Evolutionary conservation across 164 flowering plant species (phyloP), one percentile per base, ranked within the genome.

Genomic region (Dillenia suffruticosa): DNA sequence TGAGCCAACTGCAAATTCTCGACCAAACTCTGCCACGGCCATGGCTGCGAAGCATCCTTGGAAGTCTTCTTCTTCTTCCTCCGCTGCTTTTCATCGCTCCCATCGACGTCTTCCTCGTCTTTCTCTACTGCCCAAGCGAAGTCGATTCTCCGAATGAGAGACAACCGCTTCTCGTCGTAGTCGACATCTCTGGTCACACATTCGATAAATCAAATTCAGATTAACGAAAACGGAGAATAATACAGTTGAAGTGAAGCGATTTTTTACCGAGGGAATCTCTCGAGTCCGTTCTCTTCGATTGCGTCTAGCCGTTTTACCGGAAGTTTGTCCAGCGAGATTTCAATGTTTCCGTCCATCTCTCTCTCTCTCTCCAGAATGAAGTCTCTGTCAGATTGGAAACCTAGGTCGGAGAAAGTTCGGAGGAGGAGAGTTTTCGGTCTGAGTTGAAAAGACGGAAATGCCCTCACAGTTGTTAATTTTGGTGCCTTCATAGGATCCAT

Each of bases 101-200:
- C 22, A 19, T 19, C 22, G 22, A 19, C 22, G 22, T 19, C 22
- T 19, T 82, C 79, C 6, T 82, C 79, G 55, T 88, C 94, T 61
- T 81, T 85, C 77, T 89, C 87, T 55, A 94, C 77, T 10, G 95
- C 90, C 86, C 90, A 89, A 1, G 88, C 91, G 54, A 94, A 94
- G 65, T 94, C 96, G 16, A 94, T 86, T 44, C 96, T 64, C 69
- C 93, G 72, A 49, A 91, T 88, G 66, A 82, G 74, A 10, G 89
- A 83, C 50, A 85, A 77, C 55, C 84, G 72, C 83, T 83, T 94
- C 78, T 94, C 97, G 17, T 94, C 99, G 44, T 85, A 76, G 10
- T 76, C 84, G 5, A 88, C 74, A 62, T 89, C 96, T 16, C 95
- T 89, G 70, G 56, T 13, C n/a, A 14, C 53, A n/a, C 26, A 63